Evolutionary conservation across 306 rosid species (phyloP).

Genomic region (Dalbergia cochinchinensis): DNA sequence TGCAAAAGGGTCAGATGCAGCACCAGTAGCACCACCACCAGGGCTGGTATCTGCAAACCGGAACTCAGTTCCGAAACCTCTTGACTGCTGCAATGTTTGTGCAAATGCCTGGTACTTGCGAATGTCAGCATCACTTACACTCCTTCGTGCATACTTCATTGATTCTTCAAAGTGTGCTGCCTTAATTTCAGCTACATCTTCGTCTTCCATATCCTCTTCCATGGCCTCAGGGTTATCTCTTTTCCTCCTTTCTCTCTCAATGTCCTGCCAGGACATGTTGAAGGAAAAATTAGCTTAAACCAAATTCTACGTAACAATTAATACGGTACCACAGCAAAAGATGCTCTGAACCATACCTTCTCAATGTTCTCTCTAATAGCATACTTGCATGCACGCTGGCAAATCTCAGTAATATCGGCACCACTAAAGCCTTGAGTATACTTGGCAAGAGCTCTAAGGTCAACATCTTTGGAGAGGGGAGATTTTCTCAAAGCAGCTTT

Average conservation of each 20-base stretch:
- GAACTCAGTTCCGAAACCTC: slow-evolving; percentile 93
- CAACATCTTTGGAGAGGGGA: slow-evolving; percentile 89
- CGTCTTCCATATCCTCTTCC: slow-evolving; percentile 96
- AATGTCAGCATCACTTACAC: slow-evolving; percentile 97
- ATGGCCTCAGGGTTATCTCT: slow-evolving; percentile 91
- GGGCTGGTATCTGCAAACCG: slow-evolving; percentile 70
- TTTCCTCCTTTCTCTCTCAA: slow-evolving; percentile 89
- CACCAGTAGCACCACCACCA: slow-evolving; percentile 38
- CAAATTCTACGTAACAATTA: too few relatives aligned
- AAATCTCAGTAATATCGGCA: slow-evolving; percentile 96
- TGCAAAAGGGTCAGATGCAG: slow-evolving; percentile 81
- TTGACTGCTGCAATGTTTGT: slow-evolving; percentile 96
- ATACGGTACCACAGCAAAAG: background rate
- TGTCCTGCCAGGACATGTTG: slow-evolving; percentile 63
- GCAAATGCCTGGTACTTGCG: slow-evolving; percentile 99
- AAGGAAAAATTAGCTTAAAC: too few relatives aligned
- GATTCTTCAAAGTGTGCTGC: slow-evolving; percentile 98
- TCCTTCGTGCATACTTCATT: slow-evolving; percentile 95
- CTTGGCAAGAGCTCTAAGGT: slow-evolving; percentile 92
- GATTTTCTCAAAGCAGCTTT: slow-evolving; percentile 96
- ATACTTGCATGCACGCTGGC: slow-evolving; percentile 97
- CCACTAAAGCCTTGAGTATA: slow-evolving; percentile 98
- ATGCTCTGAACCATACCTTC: slow-evolving; percentile 62
- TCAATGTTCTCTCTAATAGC: slow-evolving; percentile 98
- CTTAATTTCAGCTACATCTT: slow-evolving; percentile 78